Percentiles rank a stretch among this genome's conserved stretches.
Conservation (phyloP, 371 early-diverging fungal species). For the Gilbertella persicaria region DNA sequence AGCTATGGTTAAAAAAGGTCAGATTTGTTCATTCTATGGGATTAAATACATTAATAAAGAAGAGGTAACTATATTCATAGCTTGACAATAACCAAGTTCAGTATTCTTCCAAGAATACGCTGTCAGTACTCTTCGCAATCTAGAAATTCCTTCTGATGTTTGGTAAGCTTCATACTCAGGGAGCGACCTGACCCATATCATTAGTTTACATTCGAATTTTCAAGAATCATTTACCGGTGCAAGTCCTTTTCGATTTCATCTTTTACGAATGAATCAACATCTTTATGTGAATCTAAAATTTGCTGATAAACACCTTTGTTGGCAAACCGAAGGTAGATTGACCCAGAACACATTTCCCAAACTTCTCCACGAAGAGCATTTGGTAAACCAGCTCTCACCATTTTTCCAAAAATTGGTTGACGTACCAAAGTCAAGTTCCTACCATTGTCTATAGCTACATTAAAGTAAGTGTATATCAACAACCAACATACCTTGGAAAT, state of each 20-base stretch:
- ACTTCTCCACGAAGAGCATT: constrained; percentile 92
- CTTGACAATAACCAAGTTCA: constrained; percentile 97
- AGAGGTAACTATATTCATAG: constrained; percentile 97
- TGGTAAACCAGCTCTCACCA: constrained; percentile 91
- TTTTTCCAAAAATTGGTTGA: constrained; percentile 77
- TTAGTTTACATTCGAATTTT: not conserved
- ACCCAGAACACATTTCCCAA: constrained; percentile 95
- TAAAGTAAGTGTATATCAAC: not conserved
- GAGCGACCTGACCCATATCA: constrained; percentile 54
- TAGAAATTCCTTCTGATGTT: constrained; percentile 85
- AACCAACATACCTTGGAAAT: constrained; percentile 59
- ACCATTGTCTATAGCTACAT: constrained; percentile 67
- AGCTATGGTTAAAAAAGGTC: constrained; percentile 37
- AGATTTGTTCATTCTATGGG: not conserved
- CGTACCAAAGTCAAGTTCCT: constrained; percentile 87
- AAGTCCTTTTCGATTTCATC: constrained; percentile 98
- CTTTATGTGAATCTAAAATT: constrained; percentile 68
- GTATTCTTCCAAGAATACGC: constrained; percentile 87
- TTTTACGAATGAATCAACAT: constrained; percentile 66
- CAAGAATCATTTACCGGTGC: constrained; percentile 60
- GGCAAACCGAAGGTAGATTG: constrained; percentile 84
- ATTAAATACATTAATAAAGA: constrained; percentile 79
- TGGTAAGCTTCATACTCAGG: constrained; percentile 96
- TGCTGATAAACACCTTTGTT: constrained; percentile 80
- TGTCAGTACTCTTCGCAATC: constrained; percentile 86